Conservation (phyloP, 1,139 yeast species). For the Candida glucosophila region DNA sequence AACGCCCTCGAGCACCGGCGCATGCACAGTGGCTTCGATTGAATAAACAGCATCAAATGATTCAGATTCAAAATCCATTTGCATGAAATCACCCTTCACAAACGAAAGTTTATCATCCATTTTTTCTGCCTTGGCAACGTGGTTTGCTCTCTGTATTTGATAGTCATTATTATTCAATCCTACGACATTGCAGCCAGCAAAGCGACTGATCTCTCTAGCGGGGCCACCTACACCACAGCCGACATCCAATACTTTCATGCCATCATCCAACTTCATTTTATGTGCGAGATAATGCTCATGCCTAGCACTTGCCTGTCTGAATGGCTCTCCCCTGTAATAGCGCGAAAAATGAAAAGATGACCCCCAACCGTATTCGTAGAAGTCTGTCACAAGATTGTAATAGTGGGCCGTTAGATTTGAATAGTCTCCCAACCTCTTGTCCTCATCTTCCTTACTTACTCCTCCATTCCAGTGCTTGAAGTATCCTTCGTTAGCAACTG, state of each 20-base stretch:
- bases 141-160: slow-evolving; percentile 87
- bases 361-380: slow-evolving; percentile 99
- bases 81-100: slow-evolving; percentile 98
- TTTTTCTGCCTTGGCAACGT: slow-evolving; percentile 61
- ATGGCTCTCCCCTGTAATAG: slow-evolving; percentile 88
- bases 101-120: slow-evolving; percentile 69
- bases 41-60: slow-evolving; percentile 96
- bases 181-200: slow-evolving; percentile 78
- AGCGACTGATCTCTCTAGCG: slow-evolving; percentile 89
- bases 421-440: slow-evolving; percentile 73
- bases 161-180: slow-evolving; percentile 97
- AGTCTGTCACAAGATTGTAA: slow-evolving; percentile 94
- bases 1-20: slow-evolving; percentile 94
- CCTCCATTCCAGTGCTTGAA: slow-evolving; percentile 96
- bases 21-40: slow-evolving; percentile 97
- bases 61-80: slow-evolving; percentile 89
- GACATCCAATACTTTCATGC: slow-evolving; percentile 88
- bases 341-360: slow-evolving; percentile 97
- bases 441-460: slow-evolving; percentile 68
- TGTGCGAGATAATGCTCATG: slow-evolving; percentile 93
- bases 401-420: slow-evolving; percentile 89
- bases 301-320: slow-evolving; percentile 91
- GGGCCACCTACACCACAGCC: slow-evolving; percentile 99
- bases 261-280: slow-evolving; percentile 71
- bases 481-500: slow-evolving; percentile 80